A percentile compares a stretch with the other conserved stretches of the same genome.
Conservation (phyloP, 225 moss, liverwort and hornwort genomes). For the Ulota crispa region DNA sequence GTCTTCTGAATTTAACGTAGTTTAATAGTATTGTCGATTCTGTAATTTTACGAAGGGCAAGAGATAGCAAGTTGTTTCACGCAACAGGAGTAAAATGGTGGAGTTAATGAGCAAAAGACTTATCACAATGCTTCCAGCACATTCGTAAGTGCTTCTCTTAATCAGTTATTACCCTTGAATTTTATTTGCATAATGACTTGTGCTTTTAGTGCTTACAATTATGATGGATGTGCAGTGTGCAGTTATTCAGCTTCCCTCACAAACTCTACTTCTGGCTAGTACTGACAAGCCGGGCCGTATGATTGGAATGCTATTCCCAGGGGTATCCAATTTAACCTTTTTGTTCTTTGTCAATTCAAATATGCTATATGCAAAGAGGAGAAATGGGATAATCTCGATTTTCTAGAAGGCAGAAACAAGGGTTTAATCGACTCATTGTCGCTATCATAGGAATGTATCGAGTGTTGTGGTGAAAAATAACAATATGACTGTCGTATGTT, state of each 20-base stretch:
- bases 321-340: constrained; percentile 47
- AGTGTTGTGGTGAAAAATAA: neutral
- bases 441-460: neutral
- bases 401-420: neutral
- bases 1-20: neutral
- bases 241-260: constrained; percentile 94
- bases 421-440: neutral
- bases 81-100: neutral
- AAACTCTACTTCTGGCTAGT: constrained; percentile 94
- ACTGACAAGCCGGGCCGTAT: constrained; percentile 92
- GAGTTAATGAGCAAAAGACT: neutral
- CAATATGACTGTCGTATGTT: neutral
- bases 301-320: constrained; percentile 99
- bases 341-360: constrained; percentile 4
- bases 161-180: neutral
- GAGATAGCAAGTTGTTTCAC: constrained; percentile 8
- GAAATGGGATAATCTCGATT: neutral
- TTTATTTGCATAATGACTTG: neutral
- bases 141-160: neutral
- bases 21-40: neutral
- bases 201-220: constrained; percentile 5
- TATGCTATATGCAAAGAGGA: neutral
- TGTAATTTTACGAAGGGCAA: neutral
- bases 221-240: constrained; percentile 74
- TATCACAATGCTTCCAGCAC: neutral